Conservation (phyloP, 805 yeast genomes). For the Ogataea saltuana region DNA sequence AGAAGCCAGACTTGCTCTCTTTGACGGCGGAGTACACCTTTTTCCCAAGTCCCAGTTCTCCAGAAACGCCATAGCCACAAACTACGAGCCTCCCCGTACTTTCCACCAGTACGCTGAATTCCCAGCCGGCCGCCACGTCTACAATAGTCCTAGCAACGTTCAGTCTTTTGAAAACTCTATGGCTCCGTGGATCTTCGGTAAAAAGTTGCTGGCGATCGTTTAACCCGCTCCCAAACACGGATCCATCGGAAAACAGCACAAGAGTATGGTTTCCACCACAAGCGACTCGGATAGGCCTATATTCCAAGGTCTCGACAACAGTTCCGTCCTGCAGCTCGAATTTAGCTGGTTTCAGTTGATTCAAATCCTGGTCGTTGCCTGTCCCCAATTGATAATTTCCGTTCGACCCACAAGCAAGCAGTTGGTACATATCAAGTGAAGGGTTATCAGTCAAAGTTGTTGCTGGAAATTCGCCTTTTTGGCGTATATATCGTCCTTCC, state of each 20-base stretch:
- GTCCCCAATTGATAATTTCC: conserved; percentile 76
- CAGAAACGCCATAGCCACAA: conserved; percentile 67
- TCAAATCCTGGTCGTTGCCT: conserved; percentile 51
- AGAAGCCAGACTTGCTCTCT: not conserved
- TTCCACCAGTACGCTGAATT: conserved; percentile 56
- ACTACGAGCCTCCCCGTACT: conserved; percentile 42
- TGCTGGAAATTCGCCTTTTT: too few relatives aligned
- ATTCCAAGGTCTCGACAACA: not conserved
- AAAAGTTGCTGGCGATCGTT: conserved; percentile 23
- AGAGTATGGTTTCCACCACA: conserved; percentile 91
- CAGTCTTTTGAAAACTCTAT: conserved; percentile 10
- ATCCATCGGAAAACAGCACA: conserved; percentile 54
- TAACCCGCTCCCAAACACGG: conserved; percentile 55
- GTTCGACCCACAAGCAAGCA: conserved; percentile 79
- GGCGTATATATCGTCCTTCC: too few relatives aligned
- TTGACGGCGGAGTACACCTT: not conserved
- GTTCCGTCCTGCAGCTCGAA: conserved; percentile 4
- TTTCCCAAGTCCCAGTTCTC: conserved; percentile 67
- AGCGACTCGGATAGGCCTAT: conserved; percentile 45
- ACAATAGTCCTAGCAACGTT: conserved; percentile 37
- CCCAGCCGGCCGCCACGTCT: conserved; percentile 78
- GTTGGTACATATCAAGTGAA: conserved; percentile 15
- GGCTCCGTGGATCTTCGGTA: conserved; percentile 8
- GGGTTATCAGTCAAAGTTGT: too few relatives aligned
- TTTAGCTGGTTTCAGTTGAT: conserved; percentile 27